Conservation (phyloP, 331 rosid genomes). For the Spiraea crenata region DNA sequence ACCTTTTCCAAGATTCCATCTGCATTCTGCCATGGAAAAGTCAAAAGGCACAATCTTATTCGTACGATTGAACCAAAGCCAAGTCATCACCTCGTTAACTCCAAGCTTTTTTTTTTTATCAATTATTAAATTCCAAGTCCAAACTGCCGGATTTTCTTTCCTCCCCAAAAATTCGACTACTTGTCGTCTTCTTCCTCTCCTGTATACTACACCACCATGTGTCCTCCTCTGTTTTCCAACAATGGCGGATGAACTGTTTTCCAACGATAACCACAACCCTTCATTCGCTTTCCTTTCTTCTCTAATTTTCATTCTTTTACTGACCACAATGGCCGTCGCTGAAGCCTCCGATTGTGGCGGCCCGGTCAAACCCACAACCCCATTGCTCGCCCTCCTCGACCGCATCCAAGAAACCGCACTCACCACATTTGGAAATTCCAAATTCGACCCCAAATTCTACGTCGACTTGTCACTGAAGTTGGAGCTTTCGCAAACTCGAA, state of each 20-base stretch:
- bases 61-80: too few species aligned
- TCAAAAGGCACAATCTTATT: too few species aligned
- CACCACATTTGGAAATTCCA: conserved; percentile 30
- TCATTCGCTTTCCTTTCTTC: neutral
- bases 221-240: neutral
- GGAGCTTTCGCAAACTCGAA: conserved; percentile 31
- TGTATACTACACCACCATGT: too few species aligned
- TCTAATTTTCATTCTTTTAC: neutral
- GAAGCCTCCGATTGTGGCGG: conserved; percentile 22
- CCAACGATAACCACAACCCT: neutral
- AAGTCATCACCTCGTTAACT: too few species aligned
- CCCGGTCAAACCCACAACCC: conserved; percentile 41
- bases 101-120: too few species aligned
- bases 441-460: conserved; percentile 67
- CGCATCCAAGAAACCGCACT: conserved; percentile 56
- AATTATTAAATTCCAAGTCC: too few species aligned
- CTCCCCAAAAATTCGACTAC: neutral
- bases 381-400: conserved; percentile 60
- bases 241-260: too few species aligned
- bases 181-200: neutral
- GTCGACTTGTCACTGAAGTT: conserved; percentile 67
- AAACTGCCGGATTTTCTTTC: neutral
- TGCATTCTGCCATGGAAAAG: too few species aligned
- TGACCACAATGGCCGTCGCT: conserved; percentile 8
- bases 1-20: too few species aligned